Evolutionary conservation across 2,329 filamentous ascomycete species (phyloP).

Genomic region (Diplodia corticola): DNA sequence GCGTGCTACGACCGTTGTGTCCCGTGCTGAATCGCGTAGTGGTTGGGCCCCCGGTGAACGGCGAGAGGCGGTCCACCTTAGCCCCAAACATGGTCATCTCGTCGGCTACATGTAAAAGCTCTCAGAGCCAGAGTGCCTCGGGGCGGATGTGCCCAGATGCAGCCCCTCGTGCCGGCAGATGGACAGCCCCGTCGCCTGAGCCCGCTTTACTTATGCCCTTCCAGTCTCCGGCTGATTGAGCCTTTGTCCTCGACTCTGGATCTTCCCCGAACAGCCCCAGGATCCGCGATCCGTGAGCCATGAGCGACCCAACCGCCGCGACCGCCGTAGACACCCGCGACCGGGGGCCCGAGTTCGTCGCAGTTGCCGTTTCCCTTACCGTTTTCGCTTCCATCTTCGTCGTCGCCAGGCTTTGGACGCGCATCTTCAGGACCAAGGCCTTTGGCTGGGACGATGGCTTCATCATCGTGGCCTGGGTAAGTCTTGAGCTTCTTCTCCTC

Average conservation of each 20-base stretch:
- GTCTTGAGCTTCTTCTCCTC: neutral
- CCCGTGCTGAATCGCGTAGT: conserved; percentile 7
- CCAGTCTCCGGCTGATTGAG: neutral
- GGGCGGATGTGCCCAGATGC: neutral
- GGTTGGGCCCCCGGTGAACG: neutral
- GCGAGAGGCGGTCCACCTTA: neutral
- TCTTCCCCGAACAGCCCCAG: neutral
- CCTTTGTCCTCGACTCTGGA: neutral
- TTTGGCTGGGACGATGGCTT: conserved; percentile 18
- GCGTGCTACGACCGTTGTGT: neutral
- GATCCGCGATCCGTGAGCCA: conserved; percentile 16
- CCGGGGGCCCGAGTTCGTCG: neutral
- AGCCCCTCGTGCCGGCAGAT: neutral
- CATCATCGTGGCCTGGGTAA: conserved; percentile 3
- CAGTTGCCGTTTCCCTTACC: neutral
- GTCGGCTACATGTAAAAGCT: neutral
- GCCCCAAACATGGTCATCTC: neutral
- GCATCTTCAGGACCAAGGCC: neutral
- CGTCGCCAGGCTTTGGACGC: neutral
- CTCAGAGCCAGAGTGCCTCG: neutral
- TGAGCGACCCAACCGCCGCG: neutral
- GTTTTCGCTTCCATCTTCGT: conserved; percentile 7
- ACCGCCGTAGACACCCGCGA: neutral
- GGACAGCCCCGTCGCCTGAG: neutral
- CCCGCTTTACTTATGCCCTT: conserved; percentile 8